phyloP scores from a whole-genome alignment of 2,329 filamentous ascomycete genomes.

The Alternaria triticina region DNA sequence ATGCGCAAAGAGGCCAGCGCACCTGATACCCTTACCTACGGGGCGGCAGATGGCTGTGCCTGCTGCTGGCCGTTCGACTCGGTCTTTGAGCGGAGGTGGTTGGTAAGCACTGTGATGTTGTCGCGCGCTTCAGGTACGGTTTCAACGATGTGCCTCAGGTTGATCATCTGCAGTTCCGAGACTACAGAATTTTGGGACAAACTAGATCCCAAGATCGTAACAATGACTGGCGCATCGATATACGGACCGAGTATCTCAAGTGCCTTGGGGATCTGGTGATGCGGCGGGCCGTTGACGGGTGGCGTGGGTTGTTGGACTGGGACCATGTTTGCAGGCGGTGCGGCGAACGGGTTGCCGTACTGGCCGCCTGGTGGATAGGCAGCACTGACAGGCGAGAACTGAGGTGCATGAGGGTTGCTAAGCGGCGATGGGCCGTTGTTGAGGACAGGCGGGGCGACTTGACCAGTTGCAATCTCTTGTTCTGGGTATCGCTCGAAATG shows the following conservation, averaged over 20 bases:
- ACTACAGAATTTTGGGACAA: constrained; percentile 43
- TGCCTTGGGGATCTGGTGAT: constrained; percentile 46
- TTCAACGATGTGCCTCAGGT: constrained; percentile 73
- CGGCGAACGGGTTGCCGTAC: constrained; percentile 30
- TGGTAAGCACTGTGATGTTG: constrained; percentile 52
- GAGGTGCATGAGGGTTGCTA: constrained; percentile 43
- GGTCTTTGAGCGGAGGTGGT: constrained; percentile 27
- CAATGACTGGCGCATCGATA: constrained; percentile 51
- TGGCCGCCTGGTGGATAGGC: constrained; percentile 29
- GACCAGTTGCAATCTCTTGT: constrained; percentile 17
- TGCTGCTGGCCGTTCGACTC: constrained; percentile 10
- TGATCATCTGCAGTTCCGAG: constrained; percentile 67
- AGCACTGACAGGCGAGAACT: constrained; percentile 41
- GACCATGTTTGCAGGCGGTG: constrained; percentile 14
- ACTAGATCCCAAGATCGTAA: constrained; percentile 43
- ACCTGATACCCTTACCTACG: not conserved
- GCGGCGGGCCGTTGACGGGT: constrained; percentile 20
- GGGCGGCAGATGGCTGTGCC: constrained; percentile 1
- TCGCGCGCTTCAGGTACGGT: constrained; percentile 69
- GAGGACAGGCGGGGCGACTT: constrained; percentile 25
- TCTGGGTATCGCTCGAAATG: constrained; percentile 33
- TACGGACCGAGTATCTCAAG: constrained; percentile 52
- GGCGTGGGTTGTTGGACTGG: constrained; percentile 16
- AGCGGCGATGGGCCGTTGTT: constrained; percentile 34
- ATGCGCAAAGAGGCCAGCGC: not conserved